Evolutionary conservation across 148 eudicot genomes (phyloP).

Genomic region (Rhododendron ovatum): DNA sequence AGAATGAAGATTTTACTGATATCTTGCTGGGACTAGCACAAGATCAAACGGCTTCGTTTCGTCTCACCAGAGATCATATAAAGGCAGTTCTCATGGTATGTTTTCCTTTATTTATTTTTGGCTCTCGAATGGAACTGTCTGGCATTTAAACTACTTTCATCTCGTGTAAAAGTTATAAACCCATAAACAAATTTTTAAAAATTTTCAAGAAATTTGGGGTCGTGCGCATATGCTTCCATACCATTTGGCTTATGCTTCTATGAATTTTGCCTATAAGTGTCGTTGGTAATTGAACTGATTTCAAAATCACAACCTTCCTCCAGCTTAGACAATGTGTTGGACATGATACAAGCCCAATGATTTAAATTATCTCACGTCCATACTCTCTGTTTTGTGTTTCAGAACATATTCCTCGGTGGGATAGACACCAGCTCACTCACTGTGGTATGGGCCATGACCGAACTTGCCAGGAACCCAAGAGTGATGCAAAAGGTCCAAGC

Average conservation of each 20-base stretch:
- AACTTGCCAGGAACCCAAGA: not conserved
- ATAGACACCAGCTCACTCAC: not conserved
- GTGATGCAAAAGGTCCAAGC: slow-evolving; percentile 1
- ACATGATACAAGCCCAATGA: not conserved
- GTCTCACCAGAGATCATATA: not conserved
- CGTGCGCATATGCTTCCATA: too few species aligned
- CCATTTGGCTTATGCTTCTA: too few species aligned
- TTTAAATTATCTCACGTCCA: not conserved
- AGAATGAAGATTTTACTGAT: slow-evolving; percentile 1
- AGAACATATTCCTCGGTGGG: not conserved
- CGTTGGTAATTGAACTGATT: too few species aligned
- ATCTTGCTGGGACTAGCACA: not conserved
- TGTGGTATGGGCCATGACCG: not conserved
- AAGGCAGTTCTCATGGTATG: not conserved
- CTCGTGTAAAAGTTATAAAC: too few species aligned
- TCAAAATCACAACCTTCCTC: not conserved
- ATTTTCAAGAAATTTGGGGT: too few species aligned
- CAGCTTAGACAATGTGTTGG: not conserved
- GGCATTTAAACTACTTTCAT: too few species aligned
- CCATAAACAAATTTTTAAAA: too few species aligned
- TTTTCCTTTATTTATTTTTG: not conserved
- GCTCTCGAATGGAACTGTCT: too few species aligned
- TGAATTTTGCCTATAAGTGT: too few species aligned
- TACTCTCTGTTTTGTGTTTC: not conserved
- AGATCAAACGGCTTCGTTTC: not conserved